These are phyloP conservation scores for Aspergillus novofumigatus DNA, from an alignment of 2,329 filamentous ascomycete genomes.

Conservation along the genomic window DNA sequence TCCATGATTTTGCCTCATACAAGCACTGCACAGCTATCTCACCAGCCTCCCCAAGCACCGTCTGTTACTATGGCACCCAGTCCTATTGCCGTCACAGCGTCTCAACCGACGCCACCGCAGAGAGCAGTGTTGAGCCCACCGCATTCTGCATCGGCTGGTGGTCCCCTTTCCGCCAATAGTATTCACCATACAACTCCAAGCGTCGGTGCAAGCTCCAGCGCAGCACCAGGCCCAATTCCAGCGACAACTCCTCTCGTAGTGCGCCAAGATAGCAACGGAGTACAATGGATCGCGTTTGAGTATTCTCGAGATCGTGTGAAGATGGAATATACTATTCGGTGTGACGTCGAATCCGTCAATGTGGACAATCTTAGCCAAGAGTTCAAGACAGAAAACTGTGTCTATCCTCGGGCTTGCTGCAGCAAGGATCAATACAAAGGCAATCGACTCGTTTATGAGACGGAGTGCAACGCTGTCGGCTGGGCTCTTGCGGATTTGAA, in stretches of 20 bases:
- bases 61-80: slow-evolving; percentile 62
- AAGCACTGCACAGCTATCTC: slow-evolving; percentile 39
- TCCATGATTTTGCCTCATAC: slow-evolving; percentile 50
- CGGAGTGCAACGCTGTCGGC: slow-evolving; percentile 99
- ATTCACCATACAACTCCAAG: slow-evolving; percentile 34
- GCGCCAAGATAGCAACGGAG: slow-evolving; percentile 89
- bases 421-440: slow-evolving; percentile 94
- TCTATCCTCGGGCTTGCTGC: slow-evolving; percentile 93
- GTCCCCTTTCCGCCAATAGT: slow-evolving; percentile 44
- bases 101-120: slow-evolving; percentile 32
- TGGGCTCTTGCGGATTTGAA: slow-evolving; percentile 96
- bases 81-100: slow-evolving; percentile 46
- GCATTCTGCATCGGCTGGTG: slow-evolving; percentile 48
- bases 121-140: slow-evolving; percentile 34
- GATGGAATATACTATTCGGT: slow-evolving; percentile 99
- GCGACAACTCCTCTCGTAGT: slow-evolving; percentile 94
- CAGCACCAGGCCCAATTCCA: slow-evolving; percentile 91
- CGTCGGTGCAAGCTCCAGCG: slow-evolving; percentile 73
- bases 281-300: slow-evolving; percentile 98
- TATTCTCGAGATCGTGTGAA: slow-evolving; percentile 96
- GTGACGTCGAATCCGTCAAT: slow-evolving; percentile 94
- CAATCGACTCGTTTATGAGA: slow-evolving; percentile 93
- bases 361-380: slow-evolving; percentile 79
- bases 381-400: slow-evolving; percentile 97
- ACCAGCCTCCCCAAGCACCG: slow-evolving; percentile 39